These are phyloP conservation scores for Yamadazyma taylorii DNA, from an alignment of 1,139 yeast genomes.

Conservation along the genomic window DNA sequence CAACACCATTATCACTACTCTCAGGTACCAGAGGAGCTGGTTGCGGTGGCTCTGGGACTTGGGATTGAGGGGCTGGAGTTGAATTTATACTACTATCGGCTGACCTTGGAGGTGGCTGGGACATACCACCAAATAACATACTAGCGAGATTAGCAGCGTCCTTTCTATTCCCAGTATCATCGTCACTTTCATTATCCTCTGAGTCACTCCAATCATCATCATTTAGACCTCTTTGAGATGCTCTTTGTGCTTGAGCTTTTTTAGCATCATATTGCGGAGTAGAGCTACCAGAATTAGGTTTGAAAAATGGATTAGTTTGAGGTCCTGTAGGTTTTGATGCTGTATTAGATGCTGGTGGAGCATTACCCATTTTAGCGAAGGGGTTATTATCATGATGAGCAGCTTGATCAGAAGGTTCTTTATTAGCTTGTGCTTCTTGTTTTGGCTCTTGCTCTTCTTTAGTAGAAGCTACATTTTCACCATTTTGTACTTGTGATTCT, in stretches of 20 bases:
- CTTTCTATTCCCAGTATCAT: conserved; percentile 46
- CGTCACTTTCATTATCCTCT: conserved; percentile 54
- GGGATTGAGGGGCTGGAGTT: conserved; percentile 15
- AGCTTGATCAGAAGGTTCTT: conserved; percentile 13
- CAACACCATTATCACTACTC: neutral
- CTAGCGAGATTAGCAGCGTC: conserved; percentile 67
- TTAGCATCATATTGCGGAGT: conserved; percentile 44
- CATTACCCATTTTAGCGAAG: conserved; percentile 26
- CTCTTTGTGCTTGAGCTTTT: conserved; percentile 64
- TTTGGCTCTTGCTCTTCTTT: conserved; percentile 5
- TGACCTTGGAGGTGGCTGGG: conserved; percentile 37
- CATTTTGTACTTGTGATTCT: conserved; percentile 21
- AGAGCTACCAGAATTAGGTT: conserved; percentile 33
- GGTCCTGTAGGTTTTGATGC: conserved; percentile 6
- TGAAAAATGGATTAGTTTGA: conserved; percentile 49
- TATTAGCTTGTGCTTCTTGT: conserved; percentile 8
- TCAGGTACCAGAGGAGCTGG: conserved; percentile 6
- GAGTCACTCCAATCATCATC: conserved; percentile 62
- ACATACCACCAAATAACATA: conserved; percentile 63
- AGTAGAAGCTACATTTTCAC: conserved; percentile 19
- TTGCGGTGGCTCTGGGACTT: conserved; percentile 11
- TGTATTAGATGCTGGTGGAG: neutral
- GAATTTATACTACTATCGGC: conserved; percentile 9
- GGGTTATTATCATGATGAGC: conserved; percentile 38
- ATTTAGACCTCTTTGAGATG: conserved; percentile 60